These are phyloP conservation scores for Microdochium nivale DNA, from an alignment of 2,329 filamentous ascomycete species.

Conservation along the genomic window DNA sequence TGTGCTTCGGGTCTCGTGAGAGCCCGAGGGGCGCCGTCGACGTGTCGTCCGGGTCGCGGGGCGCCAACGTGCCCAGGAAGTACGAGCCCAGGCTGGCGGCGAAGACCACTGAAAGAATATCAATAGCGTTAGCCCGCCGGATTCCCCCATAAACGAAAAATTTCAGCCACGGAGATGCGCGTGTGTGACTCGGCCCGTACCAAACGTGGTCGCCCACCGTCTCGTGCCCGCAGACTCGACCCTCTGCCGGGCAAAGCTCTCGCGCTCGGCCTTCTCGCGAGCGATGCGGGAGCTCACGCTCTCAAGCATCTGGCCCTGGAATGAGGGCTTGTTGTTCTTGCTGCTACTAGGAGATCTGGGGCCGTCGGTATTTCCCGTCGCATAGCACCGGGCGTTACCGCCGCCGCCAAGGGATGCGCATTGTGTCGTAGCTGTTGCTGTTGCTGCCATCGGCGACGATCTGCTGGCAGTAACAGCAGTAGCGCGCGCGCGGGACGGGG, in stretches of 20 bases:
- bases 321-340: slow-evolving; percentile 14
- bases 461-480: background rate
- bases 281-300: slow-evolving; percentile 46
- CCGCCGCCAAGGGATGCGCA: background rate
- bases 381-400: background rate
- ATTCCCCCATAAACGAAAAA: no score
- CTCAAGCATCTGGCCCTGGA: slow-evolving; percentile 52
- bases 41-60: slow-evolving; percentile 36
- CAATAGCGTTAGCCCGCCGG: background rate
- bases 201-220: slow-evolving; percentile 45
- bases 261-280: slow-evolving; percentile 44
- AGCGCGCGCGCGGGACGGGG: background rate
- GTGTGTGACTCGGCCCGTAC: slow-evolving; percentile 24
- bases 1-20: slow-evolving; percentile 43
- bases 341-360: no score
- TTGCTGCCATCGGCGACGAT: background rate
- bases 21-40: slow-evolving; percentile 53
- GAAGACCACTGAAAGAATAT: slow-evolving; percentile 34
- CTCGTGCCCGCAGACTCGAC: slow-evolving; percentile 27
- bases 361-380: background rate
- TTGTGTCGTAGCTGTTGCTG: background rate
- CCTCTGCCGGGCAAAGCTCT: slow-evolving; percentile 35
- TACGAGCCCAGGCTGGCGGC: slow-evolving; percentile 44
- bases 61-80: slow-evolving; percentile 48
- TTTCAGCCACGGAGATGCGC: no score